Evolutionary conservation across 2,329 filamentous ascomycete species (phyloP), one percentile per base, ranked within the genome.

Genomic region (Colletotrichum australisinense): DNA sequence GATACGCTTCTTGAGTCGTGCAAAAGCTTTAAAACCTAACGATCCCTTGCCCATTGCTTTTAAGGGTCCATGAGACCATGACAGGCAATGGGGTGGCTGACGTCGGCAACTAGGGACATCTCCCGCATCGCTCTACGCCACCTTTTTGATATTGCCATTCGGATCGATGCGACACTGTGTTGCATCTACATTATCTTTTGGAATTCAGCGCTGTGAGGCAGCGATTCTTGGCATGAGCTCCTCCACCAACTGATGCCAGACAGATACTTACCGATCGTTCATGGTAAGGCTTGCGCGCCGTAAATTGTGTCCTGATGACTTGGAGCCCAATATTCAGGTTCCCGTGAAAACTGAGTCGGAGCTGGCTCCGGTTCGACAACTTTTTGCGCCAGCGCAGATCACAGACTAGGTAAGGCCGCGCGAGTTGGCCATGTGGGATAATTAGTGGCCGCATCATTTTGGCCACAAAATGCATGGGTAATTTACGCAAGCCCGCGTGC

Each of bases 1-100:
- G 55, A 35, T 30, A 42, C 19, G 24, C 12, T 30, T 24, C 32
- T 14, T 53, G 66, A 73, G 70, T 73, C 59, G 65, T 72, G 69
- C 38, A 58, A 67, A 69, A 69, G 30, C 19, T n/a, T 58, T 42
- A 26, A 12, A 19, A 24, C n/a, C 19, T 28, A 32, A 19, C 22
- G 55, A 55, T 42, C 22, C 19, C 53, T 19, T 49, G 12, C 32
- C 5, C 28, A 11, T 42, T 42, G 38, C 38, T 52, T 53, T 24
- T 52, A 26, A 63, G 46, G 60, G 46, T 63, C 60, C 28, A n/a
- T n/a, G 22, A 35, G 32, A 35, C 32, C 32, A 35, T 35, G 32
- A 12, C 32, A 35, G 32, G 35, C 14, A n/a, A 49, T 49, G 19
- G 24, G 24, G 11, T 38, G n/a, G 11, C 9, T 35, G 3, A 35